Base-by-base conservation (phyloP, 768 basidiomycete genomes). In the Leccinum boreale region DNA sequence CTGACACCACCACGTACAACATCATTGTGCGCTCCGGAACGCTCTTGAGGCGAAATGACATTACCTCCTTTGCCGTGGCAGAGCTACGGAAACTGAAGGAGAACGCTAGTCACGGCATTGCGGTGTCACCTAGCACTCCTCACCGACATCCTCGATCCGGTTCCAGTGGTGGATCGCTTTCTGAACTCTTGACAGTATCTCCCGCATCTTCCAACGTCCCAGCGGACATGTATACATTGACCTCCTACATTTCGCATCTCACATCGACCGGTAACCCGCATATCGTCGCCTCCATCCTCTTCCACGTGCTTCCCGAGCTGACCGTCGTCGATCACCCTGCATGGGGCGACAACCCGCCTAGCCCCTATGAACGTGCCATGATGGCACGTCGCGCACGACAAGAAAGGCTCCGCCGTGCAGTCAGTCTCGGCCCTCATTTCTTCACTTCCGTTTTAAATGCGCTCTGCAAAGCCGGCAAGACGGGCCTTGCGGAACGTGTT, bases 401-500 rank as follows among this genome's bases (percentile, higher is more conserved):
- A 36, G 67, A 67, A 21, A 73, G 67, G 36, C 61, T 85, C 42
- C 21, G 60, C 5, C 79, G 78, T 10, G 81, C 81, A 2, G 74
- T 81, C 10, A 51, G 44, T 3, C 78, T 81, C 23, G 90, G 89
- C 0, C 87, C 90, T 0, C 67, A 78, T 56, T 76, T 87, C 58
- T 83, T 89, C 62, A 75, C 82, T 1, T 70, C 77, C 3, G 69
- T 91, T 10, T 68, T 94, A 31, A 81, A 84, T 57, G 85, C 84
- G 0, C 71, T 92, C 44, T 67, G 73, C 56, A 87, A 87, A 62
- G 73, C 79, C 0, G 82, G 85, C 1, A 74, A 74, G 59, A 78
- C 78, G 0, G 80, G 80, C 0, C 69, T 85, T 4, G 82, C 85
- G 0, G 84, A 87, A 65, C 79, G 82, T 17, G 78, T 92, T 2